Percentiles rank a stretch among this genome's conserved stretches.
phyloP scores from a whole-genome alignment of 148 eudicot genomes.

The Oxyria digyna region DNA sequence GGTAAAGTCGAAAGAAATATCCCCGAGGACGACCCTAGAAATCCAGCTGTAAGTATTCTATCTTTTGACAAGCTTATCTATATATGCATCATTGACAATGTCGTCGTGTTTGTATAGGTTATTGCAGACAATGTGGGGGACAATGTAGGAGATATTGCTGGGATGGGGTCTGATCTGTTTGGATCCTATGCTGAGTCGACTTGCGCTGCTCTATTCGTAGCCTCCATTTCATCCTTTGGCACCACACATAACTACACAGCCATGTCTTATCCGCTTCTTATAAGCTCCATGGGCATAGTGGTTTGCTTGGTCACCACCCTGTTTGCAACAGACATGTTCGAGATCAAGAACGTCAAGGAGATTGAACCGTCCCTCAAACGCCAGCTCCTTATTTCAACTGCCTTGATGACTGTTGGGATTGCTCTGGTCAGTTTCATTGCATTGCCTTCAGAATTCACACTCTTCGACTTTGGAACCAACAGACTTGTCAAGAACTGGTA shows the following conservation, averaged over 20 bases:
- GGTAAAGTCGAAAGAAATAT: too few relatives aligned
- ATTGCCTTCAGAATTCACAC: constrained; percentile 22
- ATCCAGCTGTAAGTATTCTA: too few relatives aligned
- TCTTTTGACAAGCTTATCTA: too few relatives aligned
- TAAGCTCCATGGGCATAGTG: constrained; percentile 24
- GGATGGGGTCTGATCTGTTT: constrained; percentile 26
- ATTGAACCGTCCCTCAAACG: constrained; percentile 21
- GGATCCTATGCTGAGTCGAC: constrained; percentile 25
- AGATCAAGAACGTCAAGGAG: constrained; percentile 18
- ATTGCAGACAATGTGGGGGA: constrained; percentile 28
- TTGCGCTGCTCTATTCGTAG: constrained; percentile 22
- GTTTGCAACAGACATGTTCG: constrained; percentile 18
- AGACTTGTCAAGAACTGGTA: constrained; percentile 21
- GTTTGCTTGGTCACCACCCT: constrained; percentile 24
- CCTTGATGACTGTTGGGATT: constrained; percentile 26
- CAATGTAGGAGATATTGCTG: constrained; percentile 28
- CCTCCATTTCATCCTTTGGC: constrained; percentile 23
- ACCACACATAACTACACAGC: constrained; percentile 15
- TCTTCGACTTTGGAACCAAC: constrained; percentile 18
- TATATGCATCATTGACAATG: too few relatives aligned
- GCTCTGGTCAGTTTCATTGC: constrained; percentile 17
- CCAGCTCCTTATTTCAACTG: constrained; percentile 22
- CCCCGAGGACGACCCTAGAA: too few relatives aligned
- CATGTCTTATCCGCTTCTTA: constrained; percentile 25
- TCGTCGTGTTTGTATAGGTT: constrained; percentile 3